Conservation (phyloP, 768 basidiomycete genomes). For the Panellus pusillus region DNA sequence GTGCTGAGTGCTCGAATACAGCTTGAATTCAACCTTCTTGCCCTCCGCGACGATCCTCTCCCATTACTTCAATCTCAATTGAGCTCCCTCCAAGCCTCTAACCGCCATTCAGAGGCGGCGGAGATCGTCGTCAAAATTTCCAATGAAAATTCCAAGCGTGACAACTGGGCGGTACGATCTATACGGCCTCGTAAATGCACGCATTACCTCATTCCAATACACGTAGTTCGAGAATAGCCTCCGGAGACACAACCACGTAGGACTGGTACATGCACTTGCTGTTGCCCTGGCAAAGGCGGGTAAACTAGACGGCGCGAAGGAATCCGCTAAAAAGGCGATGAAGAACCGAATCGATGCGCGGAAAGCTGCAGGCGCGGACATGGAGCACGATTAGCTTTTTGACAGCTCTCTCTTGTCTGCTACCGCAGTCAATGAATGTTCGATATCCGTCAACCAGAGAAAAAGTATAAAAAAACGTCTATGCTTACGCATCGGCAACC, state of each 20-base stretch:
- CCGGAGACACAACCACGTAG: conserved; percentile 84
- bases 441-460: not conserved
- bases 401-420: not conserved
- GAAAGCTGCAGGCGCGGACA: conserved; percentile 44
- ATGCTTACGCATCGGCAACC: too few species aligned
- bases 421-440: not conserved
- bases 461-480: not conserved
- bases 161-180: conserved; percentile 76
- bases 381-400: conserved; percentile 44
- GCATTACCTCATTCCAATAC: not conserved
- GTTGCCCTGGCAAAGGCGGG: conserved; percentile 72
- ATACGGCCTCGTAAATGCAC: too few species aligned
- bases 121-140: conserved; percentile 57
- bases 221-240: conserved; percentile 83
- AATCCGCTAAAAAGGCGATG: conserved; percentile 45
- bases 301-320: conserved; percentile 53
- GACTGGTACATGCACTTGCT: conserved; percentile 75
- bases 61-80: conserved; percentile 65
- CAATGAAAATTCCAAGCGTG: conserved; percentile 72
- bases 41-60: conserved; percentile 80
- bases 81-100: conserved; percentile 42
- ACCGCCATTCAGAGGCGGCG: conserved; percentile 43
- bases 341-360: conserved; percentile 45
- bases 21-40: conserved; percentile 93
- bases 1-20: conserved; percentile 30